These are phyloP conservation scores for Kregervanrija pseudodelftensis DNA, from an alignment of 805 yeast genomes.

Conservation along the genomic window DNA sequence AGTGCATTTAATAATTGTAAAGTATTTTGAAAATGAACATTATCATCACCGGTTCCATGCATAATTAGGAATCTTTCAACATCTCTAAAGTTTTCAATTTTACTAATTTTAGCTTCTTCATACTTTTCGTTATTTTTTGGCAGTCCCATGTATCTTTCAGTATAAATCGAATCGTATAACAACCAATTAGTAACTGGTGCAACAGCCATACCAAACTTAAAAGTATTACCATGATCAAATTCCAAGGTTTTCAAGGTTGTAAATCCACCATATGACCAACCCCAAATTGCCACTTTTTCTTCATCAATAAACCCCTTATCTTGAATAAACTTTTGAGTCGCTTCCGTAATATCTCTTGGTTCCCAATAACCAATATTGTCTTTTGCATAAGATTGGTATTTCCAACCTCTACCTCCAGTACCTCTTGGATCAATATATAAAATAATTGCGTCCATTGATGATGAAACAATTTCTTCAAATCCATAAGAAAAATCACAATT, in stretches of 20 bases:
- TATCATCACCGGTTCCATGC: slow-evolving; percentile 83
- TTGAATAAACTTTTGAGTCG: slow-evolving; percentile 43
- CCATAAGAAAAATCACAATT: slow-evolving; percentile 39
- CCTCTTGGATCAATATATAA: slow-evolving; percentile 75
- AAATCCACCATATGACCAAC: slow-evolving; percentile 87
- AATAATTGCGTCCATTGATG: slow-evolving; percentile 53
- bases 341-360: slow-evolving; percentile 55
- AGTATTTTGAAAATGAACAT: slow-evolving; percentile 72
- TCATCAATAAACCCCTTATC: slow-evolving; percentile 42
- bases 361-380: slow-evolving; percentile 67
- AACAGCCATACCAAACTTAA: slow-evolving; percentile 72
- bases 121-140: slow-evolving; percentile 51
- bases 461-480: slow-evolving; percentile 53
- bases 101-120: slow-evolving; percentile 36
- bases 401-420: slow-evolving; percentile 76
- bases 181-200: slow-evolving; percentile 84
- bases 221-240: slow-evolving; percentile 50
- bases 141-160: slow-evolving; percentile 66
- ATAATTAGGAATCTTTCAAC: slow-evolving; percentile 56
- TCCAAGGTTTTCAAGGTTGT: slow-evolving; percentile 69
- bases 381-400: slow-evolving; percentile 47
- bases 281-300: slow-evolving; percentile 65
- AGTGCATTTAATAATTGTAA: slow-evolving; percentile 54
- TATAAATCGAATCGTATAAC: slow-evolving; percentile 69
- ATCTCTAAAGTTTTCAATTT: slow-evolving; percentile 35